A percentile compares a stretch with the other conserved stretches of the same genome.
Evolutionary conservation across 2,329 filamentous ascomycete genomes (phyloP).

Genomic region (Chrysoporthe deuterocubensis): DNA sequence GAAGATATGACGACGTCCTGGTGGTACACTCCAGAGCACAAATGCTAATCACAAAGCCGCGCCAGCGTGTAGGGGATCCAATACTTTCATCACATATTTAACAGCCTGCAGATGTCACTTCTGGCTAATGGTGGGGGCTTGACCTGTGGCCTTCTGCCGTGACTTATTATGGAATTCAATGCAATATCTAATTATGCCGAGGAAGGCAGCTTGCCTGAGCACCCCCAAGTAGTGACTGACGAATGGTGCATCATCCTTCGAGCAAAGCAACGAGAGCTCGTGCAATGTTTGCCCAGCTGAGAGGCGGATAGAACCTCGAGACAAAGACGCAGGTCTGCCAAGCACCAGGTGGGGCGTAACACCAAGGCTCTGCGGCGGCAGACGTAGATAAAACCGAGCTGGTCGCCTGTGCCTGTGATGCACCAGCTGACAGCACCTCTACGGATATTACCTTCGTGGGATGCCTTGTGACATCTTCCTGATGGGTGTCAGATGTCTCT

Average conservation of each 20-base stretch:
- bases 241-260: not conserved
- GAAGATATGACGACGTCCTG: not conserved
- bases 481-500: not conserved
- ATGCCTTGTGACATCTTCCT: not conserved
- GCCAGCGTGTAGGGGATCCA: not conserved
- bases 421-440: not conserved
- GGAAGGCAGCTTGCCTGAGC: not conserved
- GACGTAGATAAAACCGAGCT: not conserved
- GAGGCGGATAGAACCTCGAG: not conserved
- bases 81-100: not conserved
- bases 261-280: not conserved
- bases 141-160: not conserved
- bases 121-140: no score
- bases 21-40: not conserved
- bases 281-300: not conserved
- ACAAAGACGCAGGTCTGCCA: not conserved
- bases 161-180: not conserved
- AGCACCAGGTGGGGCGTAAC: not conserved
- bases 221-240: not conserved
- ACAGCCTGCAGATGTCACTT: no score
- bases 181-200: not conserved
- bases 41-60: not conserved
- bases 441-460: not conserved
- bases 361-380: not conserved
- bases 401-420: not conserved